Base-by-base conservation (phyloP, 202 grass and related monocot genomes). In the Setaria viridis region DNA sequence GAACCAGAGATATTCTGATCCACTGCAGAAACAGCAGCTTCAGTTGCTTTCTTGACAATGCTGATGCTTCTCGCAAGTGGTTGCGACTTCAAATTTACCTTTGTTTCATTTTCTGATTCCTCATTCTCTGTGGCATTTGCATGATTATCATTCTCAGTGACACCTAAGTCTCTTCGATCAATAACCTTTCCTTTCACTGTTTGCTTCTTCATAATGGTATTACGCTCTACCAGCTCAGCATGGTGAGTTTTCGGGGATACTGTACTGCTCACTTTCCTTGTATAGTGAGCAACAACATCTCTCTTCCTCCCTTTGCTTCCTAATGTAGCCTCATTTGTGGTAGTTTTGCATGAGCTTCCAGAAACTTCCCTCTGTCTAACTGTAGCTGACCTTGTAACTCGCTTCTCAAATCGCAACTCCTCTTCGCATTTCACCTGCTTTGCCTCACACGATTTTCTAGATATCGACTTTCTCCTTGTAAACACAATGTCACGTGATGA, bases 381-480 rank as follows among this genome's bases (percentile, higher is more conserved):
- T 67, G 91, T 72, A 89, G 88, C 75, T 81, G 92, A 94, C 62
- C 94, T 97, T 66, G 94, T 97, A 71, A 97, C 82, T 87, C 94
- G 90, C 75, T 78, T 97, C 73, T 90, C 77, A 88, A 83, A 41
- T 71, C 9, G 67, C 59, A 14, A 70, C 66, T 83, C 87, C 17
- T 89, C 86, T 81, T 88, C 79, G 58, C 60, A 77, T 74, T 72
- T 80, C 79, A 57, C 67, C 85, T 68, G 59, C 68, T 79, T 80
- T 11, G n/a, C 59, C 25, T 74, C 78, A 2, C 78, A 66, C 74
- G 76, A 47, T 85, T 76, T 77, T 58, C 85, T 76, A 84, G 58
- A 76, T 67, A 80, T 66, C 10, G 77, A 48, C 30, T 78, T 93
- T 68, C 89, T 90, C 84, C 91, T 92, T 53, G 66, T 89, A 71